Conservation (phyloP, 202 grass and related monocot species). For the Cymbopogon flexuosus region DNA sequence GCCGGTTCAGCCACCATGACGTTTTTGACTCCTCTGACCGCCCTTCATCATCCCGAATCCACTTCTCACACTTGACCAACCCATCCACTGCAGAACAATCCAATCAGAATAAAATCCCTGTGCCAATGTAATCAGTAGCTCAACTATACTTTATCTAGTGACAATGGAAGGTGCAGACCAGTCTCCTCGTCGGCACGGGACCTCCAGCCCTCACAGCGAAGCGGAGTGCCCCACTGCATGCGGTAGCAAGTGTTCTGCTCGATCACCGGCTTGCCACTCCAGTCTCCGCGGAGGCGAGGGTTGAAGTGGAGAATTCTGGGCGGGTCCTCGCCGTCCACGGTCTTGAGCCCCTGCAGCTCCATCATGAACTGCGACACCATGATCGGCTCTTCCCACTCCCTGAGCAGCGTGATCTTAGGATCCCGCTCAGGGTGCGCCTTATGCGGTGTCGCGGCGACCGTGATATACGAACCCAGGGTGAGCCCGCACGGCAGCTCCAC, state of each 20-base stretch:
- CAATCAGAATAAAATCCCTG: slow-evolving; percentile 25
- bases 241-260: slow-evolving; percentile 88
- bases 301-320: slow-evolving; percentile 86
- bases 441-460: slow-evolving; percentile 56
- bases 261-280: slow-evolving; percentile 69
- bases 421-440: slow-evolving; percentile 50
- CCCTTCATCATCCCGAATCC: slow-evolving; percentile 65
- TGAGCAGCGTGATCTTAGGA: slow-evolving; percentile 62
- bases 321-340: slow-evolving; percentile 78
- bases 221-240: slow-evolving; percentile 76
- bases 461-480: slow-evolving; percentile 74
- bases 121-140: neutral
- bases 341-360: slow-evolving; percentile 71
- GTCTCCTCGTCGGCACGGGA: slow-evolving; percentile 65
- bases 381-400: slow-evolving; percentile 64
- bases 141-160: neutral
- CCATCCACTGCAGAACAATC: slow-evolving; percentile 53
- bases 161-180: slow-evolving; percentile 30
- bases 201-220: slow-evolving; percentile 80
- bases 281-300: slow-evolving; percentile 61
- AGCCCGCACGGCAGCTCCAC: slow-evolving; percentile 80
- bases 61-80: slow-evolving; percentile 69
- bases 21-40: slow-evolving; percentile 53
- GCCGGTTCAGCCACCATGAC: slow-evolving; percentile 84
- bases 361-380: slow-evolving; percentile 94